Base-by-base conservation (phyloP, 306 rosid genomes). In the Begonia peltatifolia region DNA sequence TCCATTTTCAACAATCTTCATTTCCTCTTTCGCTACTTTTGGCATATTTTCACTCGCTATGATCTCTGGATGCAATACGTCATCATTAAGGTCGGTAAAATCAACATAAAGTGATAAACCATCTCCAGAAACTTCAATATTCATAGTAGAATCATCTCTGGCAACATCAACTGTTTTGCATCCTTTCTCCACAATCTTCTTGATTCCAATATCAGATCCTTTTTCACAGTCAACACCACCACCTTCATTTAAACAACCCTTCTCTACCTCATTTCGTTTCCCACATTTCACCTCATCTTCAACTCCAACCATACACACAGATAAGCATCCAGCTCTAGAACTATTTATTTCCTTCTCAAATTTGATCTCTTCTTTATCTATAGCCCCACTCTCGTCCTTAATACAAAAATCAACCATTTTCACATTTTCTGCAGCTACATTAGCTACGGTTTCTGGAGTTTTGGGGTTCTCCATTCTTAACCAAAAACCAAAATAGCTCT, bases 401-500 rank as follows among this genome's bases (percentile, higher is more conserved):
- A 36, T 54, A n/a, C n/a, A 53, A 49, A 41, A 54, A 70, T n/a
- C 61, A 46, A 44, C 47, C 11, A 41, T 47, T 55, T 46, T 47
- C 3, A 38, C 73, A 59, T 53, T 57, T 20, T 18, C 63, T 50
- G 50, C 66, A 25, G 35, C 53, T 18, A 54, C 51, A 65, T 62
- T 57, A 44, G 68, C 68, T 76, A 71, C 74, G 77, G 74, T 75
- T 71, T 71, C 64, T 51, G 69, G 71, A 64, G 75, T 52, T 66
- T 68, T 61, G 17, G 78, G 67, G 53, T 25, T 63, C 41, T 76
- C 82, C 81, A 71, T 71, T 56, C 50, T 42, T 6, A 41, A n/a
- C 9, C 30, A 15, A 55, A 9, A 38, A 30, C 38, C 59, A 62
- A 46, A 53, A 51, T 50, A 47, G 52, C n/a, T 48, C 48, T 38